Base-by-base conservation (phyloP, 257 asterid species). In the Fraxinus cuspidata region DNA sequence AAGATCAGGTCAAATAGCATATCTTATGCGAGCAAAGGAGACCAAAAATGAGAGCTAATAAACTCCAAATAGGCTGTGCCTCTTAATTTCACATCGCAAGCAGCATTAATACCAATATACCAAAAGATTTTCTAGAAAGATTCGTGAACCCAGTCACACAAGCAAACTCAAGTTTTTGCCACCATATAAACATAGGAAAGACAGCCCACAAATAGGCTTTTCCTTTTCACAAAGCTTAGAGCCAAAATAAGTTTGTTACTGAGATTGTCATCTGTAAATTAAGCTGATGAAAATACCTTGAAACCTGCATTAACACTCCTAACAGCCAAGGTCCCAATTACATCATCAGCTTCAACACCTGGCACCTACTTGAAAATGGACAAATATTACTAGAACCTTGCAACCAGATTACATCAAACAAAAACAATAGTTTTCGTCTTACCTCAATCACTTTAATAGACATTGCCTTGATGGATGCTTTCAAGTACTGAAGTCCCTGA, bases 271-370 rank as follows among this genome's bases (percentile, higher is more conserved):
- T 72, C 29, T 74, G 63, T 72, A 68, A 75, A 34, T 3, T 64
- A 80, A 75, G 75, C 66, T 72, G 31, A 74, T 77, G 78, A 80
- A 44, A 83, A 25, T 81, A 91, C 99, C 98, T 95, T 95, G 87
- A 83, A 95, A 38, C 99, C 97, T 40, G 85, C 91, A 84, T 88
- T 82, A 60, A 95, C 97, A 38, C 98, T 95, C 88, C 88, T 95
- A 78, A 85, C 82, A 65, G 99, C 92, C 86, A 95, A 86, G 79
- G 99, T 95, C 83, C 99, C 99, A 81, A 95, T 95, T 31, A 95
- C 99, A 83, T 95, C 98, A 91, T 95, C 99, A 64, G 99, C 99
- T 87, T 95, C 99, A 71, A 95, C 99, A 49, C 99, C 99, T 40
- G 99, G 98, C 71, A 95, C 99, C 99, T 95, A 91, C 81, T 77